These are phyloP conservation scores for Avena atlantica DNA, from an alignment of 176 grass and related monocot genomes.

Conservation along the genomic window DNA sequence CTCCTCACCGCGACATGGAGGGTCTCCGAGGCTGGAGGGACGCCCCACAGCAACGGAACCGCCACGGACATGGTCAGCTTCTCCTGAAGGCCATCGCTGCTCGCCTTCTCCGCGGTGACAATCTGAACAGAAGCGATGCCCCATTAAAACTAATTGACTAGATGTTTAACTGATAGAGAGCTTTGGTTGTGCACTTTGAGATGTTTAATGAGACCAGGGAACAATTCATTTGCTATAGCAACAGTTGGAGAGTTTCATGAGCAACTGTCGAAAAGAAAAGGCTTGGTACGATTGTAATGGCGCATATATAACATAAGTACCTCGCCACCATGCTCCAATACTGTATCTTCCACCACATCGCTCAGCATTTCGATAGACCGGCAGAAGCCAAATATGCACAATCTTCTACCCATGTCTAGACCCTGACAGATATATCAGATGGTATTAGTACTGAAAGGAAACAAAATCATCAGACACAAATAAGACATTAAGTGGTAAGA, in stretches of 20 bases:
- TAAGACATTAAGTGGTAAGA: neutral
- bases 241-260: neutral
- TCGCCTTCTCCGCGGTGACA: constrained; percentile 84
- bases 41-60: constrained; percentile 91
- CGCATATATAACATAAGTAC: constrained; percentile 40
- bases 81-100: constrained; percentile 82
- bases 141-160: constrained; percentile 4
- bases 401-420: constrained; percentile 87
- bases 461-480: neutral
- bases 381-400: constrained; percentile 96
- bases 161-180: neutral
- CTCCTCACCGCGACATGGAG: constrained; percentile 81
- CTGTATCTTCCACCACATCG: constrained; percentile 92
- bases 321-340: constrained; percentile 95
- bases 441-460: constrained; percentile 36
- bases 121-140: constrained; percentile 42
- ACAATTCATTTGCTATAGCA: neutral
- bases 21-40: constrained; percentile 91
- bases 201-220: neutral
- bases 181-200: neutral
- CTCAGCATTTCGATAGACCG: constrained; percentile 98
- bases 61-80: constrained; percentile 93
- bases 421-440: constrained; percentile 59
- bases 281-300: no score
- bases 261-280: neutral